Percentiles rank a stretch among this genome's conserved stretches.
phyloP scores from a whole-genome alignment of 495 filamentous ascomycete species.

The Xylaria telfairii region DNA sequence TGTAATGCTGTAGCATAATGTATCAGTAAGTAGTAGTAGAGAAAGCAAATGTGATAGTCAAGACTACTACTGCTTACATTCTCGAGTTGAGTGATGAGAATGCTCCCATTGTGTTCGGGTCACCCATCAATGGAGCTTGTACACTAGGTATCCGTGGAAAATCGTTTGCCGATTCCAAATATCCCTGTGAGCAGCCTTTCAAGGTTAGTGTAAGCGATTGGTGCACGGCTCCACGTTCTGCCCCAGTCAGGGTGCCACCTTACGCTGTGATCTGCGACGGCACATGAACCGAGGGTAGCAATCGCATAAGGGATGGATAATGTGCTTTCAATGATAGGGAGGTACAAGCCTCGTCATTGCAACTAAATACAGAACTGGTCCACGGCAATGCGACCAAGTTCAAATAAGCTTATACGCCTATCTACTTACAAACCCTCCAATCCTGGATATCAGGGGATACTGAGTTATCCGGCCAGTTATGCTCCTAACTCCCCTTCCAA shows the following conservation, averaged over 20 bases:
- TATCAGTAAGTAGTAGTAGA: background rate
- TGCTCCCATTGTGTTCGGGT: conserved; percentile 21
- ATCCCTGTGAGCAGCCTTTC: conserved; percentile 6
- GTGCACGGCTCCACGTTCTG: conserved; percentile 1
- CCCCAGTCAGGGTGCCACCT: background rate
- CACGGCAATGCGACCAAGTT: background rate
- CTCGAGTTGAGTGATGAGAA: background rate
- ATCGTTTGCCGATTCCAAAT: conserved; percentile 18
- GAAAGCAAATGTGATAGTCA: background rate
- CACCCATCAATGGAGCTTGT: background rate
- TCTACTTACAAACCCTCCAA: conserved; percentile 9
- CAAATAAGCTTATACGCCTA: background rate
- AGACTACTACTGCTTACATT: background rate
- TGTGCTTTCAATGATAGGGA: conserved; percentile 5
- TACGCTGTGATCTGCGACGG: conserved; percentile 5
- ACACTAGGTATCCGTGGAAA: background rate
- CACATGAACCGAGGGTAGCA: conserved; percentile 2
- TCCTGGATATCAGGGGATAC: conserved; percentile 12
- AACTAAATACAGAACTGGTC: conserved; percentile 14
- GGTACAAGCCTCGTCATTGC: conserved; percentile 4
- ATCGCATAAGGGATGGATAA: conserved; percentile 1
- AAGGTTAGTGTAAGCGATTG: conserved; percentile 16
- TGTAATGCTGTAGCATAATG: background rate
- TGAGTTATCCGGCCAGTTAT: conserved; percentile 3
- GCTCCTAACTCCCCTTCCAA: conserved; percentile 23